Base-by-base conservation (phyloP, 2,329 filamentous ascomycete species). In the Stachybotrys echinatus region DNA sequence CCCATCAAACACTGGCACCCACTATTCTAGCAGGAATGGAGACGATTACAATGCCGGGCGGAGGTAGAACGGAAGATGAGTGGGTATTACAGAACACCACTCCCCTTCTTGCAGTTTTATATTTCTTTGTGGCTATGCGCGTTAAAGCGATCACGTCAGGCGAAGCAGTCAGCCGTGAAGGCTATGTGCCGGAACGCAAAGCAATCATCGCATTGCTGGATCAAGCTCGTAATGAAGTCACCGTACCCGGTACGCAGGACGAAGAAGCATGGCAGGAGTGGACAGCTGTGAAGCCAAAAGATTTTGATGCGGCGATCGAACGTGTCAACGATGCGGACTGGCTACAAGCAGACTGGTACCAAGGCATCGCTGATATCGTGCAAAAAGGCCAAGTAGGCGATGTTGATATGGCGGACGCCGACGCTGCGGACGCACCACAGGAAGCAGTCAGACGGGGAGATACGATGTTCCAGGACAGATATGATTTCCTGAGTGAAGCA, bases 1-100 rank as follows among this genome's bases (percentile, higher is more conserved):
- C 76, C 1, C 80, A 83, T 1, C 75, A 79, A 6, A 75, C 73
- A 4, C 77, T 91, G 3, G 82, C 81, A 1, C 87, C 87, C 0
- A 88, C 90, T 48, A 79, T 95, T 1, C 80, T 89, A 45, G 85
- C 88, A 0, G 90, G 88, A 1, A 76, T 91, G 47, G 85, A 87
- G 73, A 69, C 72, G 18, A 76, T 81, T 45, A 58, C 74, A 12
- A 63, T 65, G 2, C 73, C 74, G 0, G 64, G 65, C 12, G 74
- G 75, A n/a, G 64, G 60, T 22, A 67, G 65, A 37, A 72, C 72
- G 47, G 63, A 74, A 50, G 73, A 83, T 54, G 67, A 72, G 49
- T 77, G 76, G 78, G 63, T 76, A 6, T 61, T 72, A 44, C 64
- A 66, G 39, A 72, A 83, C 50, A 54, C 79, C 2, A 72, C 79